Base-by-base conservation (phyloP, 2,329 filamentous ascomycete genomes). In the Sporothrix protearum region DNA sequence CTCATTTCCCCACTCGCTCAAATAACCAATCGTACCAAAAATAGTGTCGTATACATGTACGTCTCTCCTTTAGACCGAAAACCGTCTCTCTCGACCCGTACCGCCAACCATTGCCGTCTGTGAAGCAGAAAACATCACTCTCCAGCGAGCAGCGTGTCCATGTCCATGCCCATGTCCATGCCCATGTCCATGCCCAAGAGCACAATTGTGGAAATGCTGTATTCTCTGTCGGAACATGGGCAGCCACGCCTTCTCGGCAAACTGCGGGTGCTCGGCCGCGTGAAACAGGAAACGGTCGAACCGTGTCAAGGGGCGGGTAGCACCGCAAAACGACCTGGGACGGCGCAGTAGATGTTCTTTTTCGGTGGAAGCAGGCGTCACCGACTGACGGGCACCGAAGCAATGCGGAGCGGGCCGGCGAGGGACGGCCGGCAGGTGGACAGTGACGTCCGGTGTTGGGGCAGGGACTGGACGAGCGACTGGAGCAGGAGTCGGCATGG, bases 211-310 rank as follows among this genome's bases (percentile, higher is more conserved):
- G 14, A 10, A 42, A 16, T 64, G n/a, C 42, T n/a, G n/a, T 0
- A 12, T 16, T 12, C 57, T 5, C 19, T n/a, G n/a, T 12, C 28
- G 68, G 6, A 63, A 33, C 19, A 51, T 25, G 16, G 49, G 49
- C 25, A 71, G 4, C 71, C 71, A 71, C 19, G 68, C 33, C 19
- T 49, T 39, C n/a, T 22, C 25, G 9, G n/a, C 28, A 42, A 72
- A 70, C 16, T 22, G 33, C 6, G 71, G 71, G 10, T 71, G 39
- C 19, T 51, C 47, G 36, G 68, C 55, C 6, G 68, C 71, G 1
- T 39, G 51, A 22, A 63, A 19, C 12, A 72, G 45, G 39, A 72
- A 72, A 1, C 30, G 55, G 33, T 72, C 68, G 19, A 71, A 57
- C 1, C 71, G 68, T 0, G 71, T 68, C 22, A 68, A 12, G 7